Evolutionary conservation across 2,329 filamentous ascomycete genomes (phyloP).

Genomic region (Fusarium drepaniforme): DNA sequence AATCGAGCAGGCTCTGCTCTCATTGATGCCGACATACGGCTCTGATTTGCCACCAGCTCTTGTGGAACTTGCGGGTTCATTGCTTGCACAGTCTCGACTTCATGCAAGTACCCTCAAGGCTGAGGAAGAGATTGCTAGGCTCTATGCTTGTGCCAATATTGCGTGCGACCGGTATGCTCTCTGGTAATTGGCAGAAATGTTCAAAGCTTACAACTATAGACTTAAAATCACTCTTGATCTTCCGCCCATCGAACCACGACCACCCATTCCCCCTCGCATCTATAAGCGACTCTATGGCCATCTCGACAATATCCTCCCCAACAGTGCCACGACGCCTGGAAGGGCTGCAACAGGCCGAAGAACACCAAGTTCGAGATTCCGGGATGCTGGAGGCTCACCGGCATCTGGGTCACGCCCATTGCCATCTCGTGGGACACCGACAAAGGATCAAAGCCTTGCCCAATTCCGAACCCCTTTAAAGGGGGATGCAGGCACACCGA

Average conservation of each 20-base stretch:
- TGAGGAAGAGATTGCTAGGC: slow-evolving; percentile 88
- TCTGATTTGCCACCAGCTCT: slow-evolving; percentile 76
- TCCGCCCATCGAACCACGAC: slow-evolving; percentile 79
- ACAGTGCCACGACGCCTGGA: slow-evolving; percentile 48
- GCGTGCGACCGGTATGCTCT: slow-evolving; percentile 81
- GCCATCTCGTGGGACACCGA: slow-evolving; percentile 59
- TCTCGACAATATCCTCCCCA: slow-evolving; percentile 78
- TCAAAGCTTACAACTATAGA: slow-evolving; percentile 54
- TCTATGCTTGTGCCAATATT: slow-evolving; percentile 87
- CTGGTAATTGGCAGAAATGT: too few species aligned
- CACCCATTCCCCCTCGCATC: slow-evolving; percentile 81
- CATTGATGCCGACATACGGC: slow-evolving; percentile 79
- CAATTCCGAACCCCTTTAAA: slow-evolving; percentile 55
- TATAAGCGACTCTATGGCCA: slow-evolving; percentile 89
- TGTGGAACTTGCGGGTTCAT: slow-evolving; percentile 76
- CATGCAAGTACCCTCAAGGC: slow-evolving; percentile 82
- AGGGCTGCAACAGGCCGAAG: slow-evolving; percentile 47
- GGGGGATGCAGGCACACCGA: slow-evolving; percentile 50
- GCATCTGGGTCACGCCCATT: slow-evolving; percentile 47
- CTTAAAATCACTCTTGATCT: slow-evolving; percentile 82
- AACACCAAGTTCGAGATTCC: slow-evolving; percentile 51
- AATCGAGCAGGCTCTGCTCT: slow-evolving; percentile 79
- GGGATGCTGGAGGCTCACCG: slow-evolving; percentile 41
- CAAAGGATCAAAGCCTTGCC: slow-evolving; percentile 59
- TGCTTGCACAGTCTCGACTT: slow-evolving; percentile 84